Evolutionary conservation across 768 basidiomycete genomes (phyloP).

Genomic region (Lentinula guzmanii): DNA sequence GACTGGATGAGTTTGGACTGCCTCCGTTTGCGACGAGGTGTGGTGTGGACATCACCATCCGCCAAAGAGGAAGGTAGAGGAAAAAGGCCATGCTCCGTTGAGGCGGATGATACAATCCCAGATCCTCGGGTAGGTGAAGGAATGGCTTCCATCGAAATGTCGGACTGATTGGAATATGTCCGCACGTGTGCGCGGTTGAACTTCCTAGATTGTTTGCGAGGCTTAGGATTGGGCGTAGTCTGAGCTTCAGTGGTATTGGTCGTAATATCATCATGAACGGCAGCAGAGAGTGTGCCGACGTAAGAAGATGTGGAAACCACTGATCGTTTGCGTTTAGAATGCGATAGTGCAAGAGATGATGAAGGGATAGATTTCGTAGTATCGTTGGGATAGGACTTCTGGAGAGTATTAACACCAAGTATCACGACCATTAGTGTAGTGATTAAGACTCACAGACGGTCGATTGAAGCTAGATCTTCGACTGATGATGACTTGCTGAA

Average conservation of each 20-base stretch:
- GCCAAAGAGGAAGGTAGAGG: neutral
- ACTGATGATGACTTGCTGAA: slow-evolving; percentile 17
- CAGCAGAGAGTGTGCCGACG: slow-evolving; percentile 12
- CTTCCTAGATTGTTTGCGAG: slow-evolving; percentile 38
- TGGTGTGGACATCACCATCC: neutral
- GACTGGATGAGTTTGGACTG: slow-evolving; percentile 26
- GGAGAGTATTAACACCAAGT: neutral
- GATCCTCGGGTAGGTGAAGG: slow-evolving; percentile 7
- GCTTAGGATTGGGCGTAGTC: slow-evolving; percentile 56
- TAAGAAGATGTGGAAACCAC: slow-evolving; percentile 1
- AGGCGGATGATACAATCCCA: neutral
- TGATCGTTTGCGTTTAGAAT: slow-evolving; percentile 11
- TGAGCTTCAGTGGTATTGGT: slow-evolving; percentile 17
- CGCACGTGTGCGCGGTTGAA: slow-evolving; percentile 3
- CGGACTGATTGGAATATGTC: slow-evolving; percentile 5
- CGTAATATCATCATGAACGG: slow-evolving; percentile 32
- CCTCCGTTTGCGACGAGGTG: slow-evolving; percentile 11
- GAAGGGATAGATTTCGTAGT: neutral
- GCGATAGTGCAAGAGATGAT: neutral
- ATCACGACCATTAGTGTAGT: neutral
- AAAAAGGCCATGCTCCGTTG: neutral
- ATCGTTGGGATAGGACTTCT: neutral
- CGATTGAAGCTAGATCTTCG: slow-evolving; percentile 16
- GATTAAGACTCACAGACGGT: slow-evolving; percentile 15
- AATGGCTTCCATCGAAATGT: neutral